phyloP scores from a whole-genome alignment of 75 land plant species.

The Larix kaempferi region DNA sequence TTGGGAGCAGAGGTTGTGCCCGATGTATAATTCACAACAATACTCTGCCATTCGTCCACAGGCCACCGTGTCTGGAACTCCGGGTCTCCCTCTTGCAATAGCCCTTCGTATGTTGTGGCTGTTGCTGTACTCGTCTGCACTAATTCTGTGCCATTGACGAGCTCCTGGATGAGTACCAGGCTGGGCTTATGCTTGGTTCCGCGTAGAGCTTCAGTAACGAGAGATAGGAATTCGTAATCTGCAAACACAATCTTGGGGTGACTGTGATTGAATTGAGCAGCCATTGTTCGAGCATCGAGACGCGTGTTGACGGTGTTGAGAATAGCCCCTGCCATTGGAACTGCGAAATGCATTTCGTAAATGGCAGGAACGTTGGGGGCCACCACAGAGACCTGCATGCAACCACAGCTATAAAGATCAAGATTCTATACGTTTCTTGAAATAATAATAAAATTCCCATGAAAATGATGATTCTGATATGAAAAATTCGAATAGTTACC shows the following conservation, averaged over 20 bases:
- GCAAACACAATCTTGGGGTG: constrained; percentile 50
- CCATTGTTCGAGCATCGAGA: constrained; percentile 61
- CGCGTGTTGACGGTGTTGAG: constrained; percentile 70
- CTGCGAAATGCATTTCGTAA: constrained; percentile 86
- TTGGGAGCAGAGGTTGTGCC: constrained; percentile 90
- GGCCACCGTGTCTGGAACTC: constrained; percentile 51
- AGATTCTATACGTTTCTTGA: not conserved
- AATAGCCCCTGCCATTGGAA: constrained; percentile 77
- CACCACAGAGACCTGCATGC: constrained; percentile 55
- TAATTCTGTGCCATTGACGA: constrained; percentile 8
- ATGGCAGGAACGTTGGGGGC: constrained; percentile 78
- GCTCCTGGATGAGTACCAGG: constrained; percentile 36
- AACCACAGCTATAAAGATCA: not conserved
- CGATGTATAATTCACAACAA: constrained; percentile 75
- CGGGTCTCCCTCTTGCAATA: constrained; percentile 52
- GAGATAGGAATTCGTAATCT: constrained; percentile 34
- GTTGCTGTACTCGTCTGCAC: not conserved
- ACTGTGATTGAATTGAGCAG: constrained; percentile 49
- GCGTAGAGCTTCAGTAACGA: constrained; percentile 36
- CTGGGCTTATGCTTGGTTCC: constrained; percentile 4
- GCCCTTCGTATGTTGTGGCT: constrained; percentile 47
- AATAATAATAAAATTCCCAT: no score
- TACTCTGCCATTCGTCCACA: constrained; percentile 58
- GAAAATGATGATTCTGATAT: no score
- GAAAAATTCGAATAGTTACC: no score